Percentiles rank a stretch among this genome's conserved stretches.
These are phyloP conservation scores for Yamadazyma kitorensis DNA, from an alignment of 805 yeast species.

Conservation along the genomic window DNA sequence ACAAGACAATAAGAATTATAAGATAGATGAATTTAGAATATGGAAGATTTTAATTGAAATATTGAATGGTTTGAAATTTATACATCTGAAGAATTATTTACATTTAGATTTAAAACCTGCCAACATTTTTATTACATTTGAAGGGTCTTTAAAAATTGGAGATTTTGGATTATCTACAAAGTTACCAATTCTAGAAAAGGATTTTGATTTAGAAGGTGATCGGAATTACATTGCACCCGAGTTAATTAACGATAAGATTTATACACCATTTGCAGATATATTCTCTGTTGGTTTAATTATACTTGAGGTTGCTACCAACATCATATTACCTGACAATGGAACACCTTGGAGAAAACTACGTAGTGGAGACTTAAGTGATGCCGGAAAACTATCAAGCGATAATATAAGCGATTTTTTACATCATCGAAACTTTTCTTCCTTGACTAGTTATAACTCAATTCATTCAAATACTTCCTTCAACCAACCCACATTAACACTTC, in stretches of 20 bases:
- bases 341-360: constrained; percentile 94
- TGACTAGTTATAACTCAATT: constrained; percentile 29
- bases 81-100: constrained; percentile 70
- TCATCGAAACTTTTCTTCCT: constrained; percentile 33
- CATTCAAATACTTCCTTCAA: constrained; percentile 5
- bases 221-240: constrained; percentile 98
- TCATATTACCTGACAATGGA: constrained; percentile 92
- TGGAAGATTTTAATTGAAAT: constrained; percentile 94
- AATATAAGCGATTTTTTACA: constrained; percentile 42
- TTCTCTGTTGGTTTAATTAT: constrained; percentile 92
- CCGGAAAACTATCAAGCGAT: constrained; percentile 71
- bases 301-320: constrained; percentile 94
- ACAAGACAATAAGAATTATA: constrained; percentile 67
- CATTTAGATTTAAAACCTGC: constrained; percentile 96
- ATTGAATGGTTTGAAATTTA: constrained; percentile 71
- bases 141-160: constrained; percentile 90
- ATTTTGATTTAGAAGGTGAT: constrained; percentile 93
- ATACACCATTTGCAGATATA: constrained; percentile 90
- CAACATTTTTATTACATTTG: constrained; percentile 89
- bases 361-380: constrained; percentile 93
- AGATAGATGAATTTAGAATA: constrained; percentile 92
- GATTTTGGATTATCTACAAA: constrained; percentile 94
- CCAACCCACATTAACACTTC: constrained; percentile 11
- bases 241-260: constrained; percentile 74
- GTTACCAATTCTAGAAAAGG: constrained; percentile 61